Percentiles rank a stretch among this genome's conserved stretches.
Conservation (phyloP, 495 filamentous ascomycete genomes). For the Thermothielavioides terrestris region DNA sequence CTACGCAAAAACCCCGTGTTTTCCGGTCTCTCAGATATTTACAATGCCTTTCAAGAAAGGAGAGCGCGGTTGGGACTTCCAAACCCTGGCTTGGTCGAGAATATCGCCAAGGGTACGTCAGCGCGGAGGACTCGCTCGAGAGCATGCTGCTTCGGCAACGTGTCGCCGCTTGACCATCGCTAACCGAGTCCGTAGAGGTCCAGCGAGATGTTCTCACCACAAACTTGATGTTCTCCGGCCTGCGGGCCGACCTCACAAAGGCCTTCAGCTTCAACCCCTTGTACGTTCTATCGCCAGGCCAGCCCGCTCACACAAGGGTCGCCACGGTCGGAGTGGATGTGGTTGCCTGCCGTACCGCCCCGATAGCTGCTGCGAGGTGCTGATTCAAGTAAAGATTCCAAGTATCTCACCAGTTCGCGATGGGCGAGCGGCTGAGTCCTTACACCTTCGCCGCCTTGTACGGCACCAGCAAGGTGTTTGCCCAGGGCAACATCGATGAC, state of each 20-base stretch:
- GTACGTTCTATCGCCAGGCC: constrained; percentile 16
- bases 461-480: constrained; percentile 82
- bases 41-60: constrained; percentile 72
- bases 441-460: constrained; percentile 92
- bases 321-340: background rate
- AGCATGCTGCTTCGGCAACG: background rate
- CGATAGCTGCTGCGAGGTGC: background rate
- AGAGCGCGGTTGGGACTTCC: constrained; percentile 78
- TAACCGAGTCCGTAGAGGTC: constrained; percentile 51
- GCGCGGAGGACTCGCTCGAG: background rate
- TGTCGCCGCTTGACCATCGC: background rate
- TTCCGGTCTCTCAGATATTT: constrained; percentile 63
- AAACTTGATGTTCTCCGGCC: constrained; percentile 90
- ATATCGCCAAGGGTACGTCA: constrained; percentile 55
- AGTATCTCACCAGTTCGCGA: constrained; percentile 89
- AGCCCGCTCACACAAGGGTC: background rate
- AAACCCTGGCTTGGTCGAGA: constrained; percentile 89
- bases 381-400: constrained; percentile 53
- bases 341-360: background rate
- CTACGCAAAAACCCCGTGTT: constrained; percentile 64
- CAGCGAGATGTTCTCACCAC: constrained; percentile 89
- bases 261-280: constrained; percentile 83
- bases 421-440: constrained; percentile 83
- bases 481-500: constrained; percentile 92
- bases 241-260: constrained; percentile 93